Percentiles rank a stretch among this genome's conserved stretches.
These are phyloP conservation scores for Cunninghamia lanceolata DNA, from an alignment of 75 land plant species.

Conservation along the genomic window DNA sequence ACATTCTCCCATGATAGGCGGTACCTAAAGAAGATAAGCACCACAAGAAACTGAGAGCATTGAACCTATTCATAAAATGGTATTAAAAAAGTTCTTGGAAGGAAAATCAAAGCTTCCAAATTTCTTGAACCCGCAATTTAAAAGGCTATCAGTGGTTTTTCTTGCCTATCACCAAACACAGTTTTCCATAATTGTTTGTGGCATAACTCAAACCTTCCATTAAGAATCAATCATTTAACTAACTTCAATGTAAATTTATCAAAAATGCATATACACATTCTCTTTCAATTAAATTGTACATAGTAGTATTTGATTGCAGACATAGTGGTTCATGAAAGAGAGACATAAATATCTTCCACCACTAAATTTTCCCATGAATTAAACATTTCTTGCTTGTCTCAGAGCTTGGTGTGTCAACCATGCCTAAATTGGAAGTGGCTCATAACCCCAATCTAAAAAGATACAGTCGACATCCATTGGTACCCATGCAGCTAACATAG, in stretches of 20 bases:
- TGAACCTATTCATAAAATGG: neutral
- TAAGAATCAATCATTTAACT: neutral
- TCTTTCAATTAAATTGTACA: neutral
- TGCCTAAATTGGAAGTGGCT: neutral
- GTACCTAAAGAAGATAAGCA: constrained; percentile 38
- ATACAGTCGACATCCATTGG: neutral
- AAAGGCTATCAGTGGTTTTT: neutral
- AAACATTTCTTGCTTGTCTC: neutral
- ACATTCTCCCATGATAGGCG: constrained; percentile 79
- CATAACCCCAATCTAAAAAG: neutral
- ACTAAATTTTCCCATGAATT: neutral
- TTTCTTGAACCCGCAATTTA: neutral
- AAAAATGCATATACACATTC: neutral
- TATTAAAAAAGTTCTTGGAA: neutral
- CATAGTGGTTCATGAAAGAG: neutral
- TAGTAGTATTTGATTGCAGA: neutral
- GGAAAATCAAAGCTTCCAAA: neutral
- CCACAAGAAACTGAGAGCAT: neutral
- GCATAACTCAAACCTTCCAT: neutral
- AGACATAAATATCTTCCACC: neutral
- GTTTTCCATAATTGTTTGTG: neutral
- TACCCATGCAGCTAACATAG: neutral
- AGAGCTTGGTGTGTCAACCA: neutral
- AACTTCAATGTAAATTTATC: neutral
- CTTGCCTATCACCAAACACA: neutral